These are phyloP conservation scores for Lachnellula hyalina DNA, from an alignment of 2,329 filamentous ascomycete species.

Conservation along the genomic window DNA sequence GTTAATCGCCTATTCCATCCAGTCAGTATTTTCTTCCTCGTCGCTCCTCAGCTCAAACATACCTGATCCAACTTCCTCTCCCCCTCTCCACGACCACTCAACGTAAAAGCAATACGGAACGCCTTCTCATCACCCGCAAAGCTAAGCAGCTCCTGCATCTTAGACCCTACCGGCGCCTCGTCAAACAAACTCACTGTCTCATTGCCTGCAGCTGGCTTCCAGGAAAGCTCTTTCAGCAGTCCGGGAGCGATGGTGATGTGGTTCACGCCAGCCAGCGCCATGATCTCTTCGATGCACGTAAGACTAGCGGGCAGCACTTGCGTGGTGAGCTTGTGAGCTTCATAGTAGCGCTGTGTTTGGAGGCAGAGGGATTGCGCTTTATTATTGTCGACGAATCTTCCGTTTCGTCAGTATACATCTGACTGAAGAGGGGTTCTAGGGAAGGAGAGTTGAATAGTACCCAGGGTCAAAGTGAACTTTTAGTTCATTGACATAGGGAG, in stretches of 20 bases:
- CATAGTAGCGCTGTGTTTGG: slow-evolving; percentile 48
- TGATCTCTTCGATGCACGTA: slow-evolving; percentile 52
- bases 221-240: slow-evolving; percentile 35
- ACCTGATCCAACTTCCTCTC: slow-evolving; percentile 45
- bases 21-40: neutral
- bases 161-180: neutral
- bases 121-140: slow-evolving; percentile 39
- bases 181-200: slow-evolving; percentile 19
- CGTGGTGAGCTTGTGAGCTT: slow-evolving; percentile 37
- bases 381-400: slow-evolving; percentile 43
- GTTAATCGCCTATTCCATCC: slow-evolving; percentile 44
- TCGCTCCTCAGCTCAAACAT: neutral
- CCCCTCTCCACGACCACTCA: slow-evolving; percentile 36
- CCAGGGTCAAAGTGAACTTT: slow-evolving; percentile 53
- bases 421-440: neutral
- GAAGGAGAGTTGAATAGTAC: slow-evolving; percentile 28
- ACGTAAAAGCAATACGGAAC: slow-evolving; percentile 47
- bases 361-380: slow-evolving; percentile 38
- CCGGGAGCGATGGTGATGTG: slow-evolving; percentile 55
- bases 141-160: neutral
- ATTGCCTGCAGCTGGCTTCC: slow-evolving; percentile 6
- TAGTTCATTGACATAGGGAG: slow-evolving; percentile 62
- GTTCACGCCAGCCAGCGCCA: slow-evolving; percentile 50
- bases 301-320: slow-evolving; percentile 52
- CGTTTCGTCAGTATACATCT: neutral